phyloP scores from a whole-genome alignment of 139 green algal species.

The Pseudopediastrum boryanum region DNA sequence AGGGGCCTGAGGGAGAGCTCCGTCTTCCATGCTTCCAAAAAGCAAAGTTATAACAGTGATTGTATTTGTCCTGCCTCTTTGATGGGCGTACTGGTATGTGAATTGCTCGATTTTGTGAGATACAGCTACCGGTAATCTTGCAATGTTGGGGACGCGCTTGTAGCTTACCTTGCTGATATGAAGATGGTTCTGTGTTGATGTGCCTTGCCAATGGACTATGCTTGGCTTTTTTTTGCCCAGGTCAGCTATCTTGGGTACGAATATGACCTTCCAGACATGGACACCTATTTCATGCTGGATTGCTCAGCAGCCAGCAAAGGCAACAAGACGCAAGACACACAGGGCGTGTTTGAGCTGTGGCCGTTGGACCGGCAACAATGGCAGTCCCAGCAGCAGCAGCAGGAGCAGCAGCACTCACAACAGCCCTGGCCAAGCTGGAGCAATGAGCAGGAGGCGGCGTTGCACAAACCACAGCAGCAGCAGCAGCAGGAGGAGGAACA shows the following conservation, averaged over 20 bases:
- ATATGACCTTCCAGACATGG: slow-evolving; percentile 57
- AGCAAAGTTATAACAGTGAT: no score
- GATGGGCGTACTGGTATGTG: neutral
- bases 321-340: neutral
- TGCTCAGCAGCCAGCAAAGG: slow-evolving; percentile 30
- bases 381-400: slow-evolving; percentile 2
- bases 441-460: neutral
- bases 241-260: slow-evolving; percentile 52
- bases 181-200: neutral
- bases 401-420: slow-evolving; percentile 6
- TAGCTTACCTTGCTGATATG: neutral
- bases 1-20: no score
- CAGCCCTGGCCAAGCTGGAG: no score
- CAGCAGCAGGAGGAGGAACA: neutral
- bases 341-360: neutral
- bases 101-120: neutral
- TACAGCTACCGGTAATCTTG: neutral
- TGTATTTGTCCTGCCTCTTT: neutral
- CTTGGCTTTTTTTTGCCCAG: slow-evolving; percentile 22
- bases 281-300: slow-evolving; percentile 80
- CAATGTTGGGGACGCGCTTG: neutral
- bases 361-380: neutral
- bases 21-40: no score
- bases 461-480: slow-evolving; percentile 1
- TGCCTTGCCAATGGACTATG: neutral